phyloP scores from a whole-genome alignment of 2,329 filamentous ascomycete genomes.

The Pestalotiopsis fici region DNA sequence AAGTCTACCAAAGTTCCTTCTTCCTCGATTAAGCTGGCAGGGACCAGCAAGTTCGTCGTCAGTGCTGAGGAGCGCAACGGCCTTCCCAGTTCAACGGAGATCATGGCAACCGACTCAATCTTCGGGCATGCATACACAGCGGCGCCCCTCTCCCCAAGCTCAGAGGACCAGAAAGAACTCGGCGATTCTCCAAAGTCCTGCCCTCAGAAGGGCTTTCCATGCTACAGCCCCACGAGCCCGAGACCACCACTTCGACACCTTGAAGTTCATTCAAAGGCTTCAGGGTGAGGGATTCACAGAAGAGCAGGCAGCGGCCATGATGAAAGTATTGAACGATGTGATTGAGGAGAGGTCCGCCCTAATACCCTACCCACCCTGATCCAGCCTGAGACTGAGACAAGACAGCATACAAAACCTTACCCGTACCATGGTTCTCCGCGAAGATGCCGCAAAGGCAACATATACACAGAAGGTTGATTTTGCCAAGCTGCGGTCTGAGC shows the following conservation, averaged over 20 bases:
- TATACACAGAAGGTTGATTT: constrained; percentile 53
- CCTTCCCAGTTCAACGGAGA: constrained; percentile 22
- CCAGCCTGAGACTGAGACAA: constrained; percentile 1
- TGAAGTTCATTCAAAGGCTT: constrained; percentile 92
- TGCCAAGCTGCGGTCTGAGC: constrained; percentile 23
- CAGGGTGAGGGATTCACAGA: constrained; percentile 93
- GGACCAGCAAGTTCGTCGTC: constrained; percentile 29
- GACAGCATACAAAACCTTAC: constrained; percentile 91
- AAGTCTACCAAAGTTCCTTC: constrained; percentile 52
- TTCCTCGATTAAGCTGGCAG: constrained; percentile 57
- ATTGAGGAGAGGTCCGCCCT: constrained; percentile 80
- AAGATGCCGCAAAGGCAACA: constrained; percentile 82
- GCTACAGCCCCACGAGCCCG: constrained; percentile 60
- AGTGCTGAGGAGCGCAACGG: constrained; percentile 25
- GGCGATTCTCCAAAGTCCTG: constrained; percentile 27
- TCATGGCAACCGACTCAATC: constrained; percentile 18
- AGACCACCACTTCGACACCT: constrained; percentile 96
- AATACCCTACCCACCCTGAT: not conserved
- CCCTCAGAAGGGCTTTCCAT: constrained; percentile 61
- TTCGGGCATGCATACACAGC: constrained; percentile 24
- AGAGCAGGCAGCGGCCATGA: constrained; percentile 95
- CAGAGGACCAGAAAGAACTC: constrained; percentile 7
- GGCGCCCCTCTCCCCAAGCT: constrained; percentile 11
- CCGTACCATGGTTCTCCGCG: constrained; percentile 94
- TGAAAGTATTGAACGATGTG: constrained; percentile 94